Conservation (phyloP, 352 stramenopile species). For the Bremia lactucae region DNA sequence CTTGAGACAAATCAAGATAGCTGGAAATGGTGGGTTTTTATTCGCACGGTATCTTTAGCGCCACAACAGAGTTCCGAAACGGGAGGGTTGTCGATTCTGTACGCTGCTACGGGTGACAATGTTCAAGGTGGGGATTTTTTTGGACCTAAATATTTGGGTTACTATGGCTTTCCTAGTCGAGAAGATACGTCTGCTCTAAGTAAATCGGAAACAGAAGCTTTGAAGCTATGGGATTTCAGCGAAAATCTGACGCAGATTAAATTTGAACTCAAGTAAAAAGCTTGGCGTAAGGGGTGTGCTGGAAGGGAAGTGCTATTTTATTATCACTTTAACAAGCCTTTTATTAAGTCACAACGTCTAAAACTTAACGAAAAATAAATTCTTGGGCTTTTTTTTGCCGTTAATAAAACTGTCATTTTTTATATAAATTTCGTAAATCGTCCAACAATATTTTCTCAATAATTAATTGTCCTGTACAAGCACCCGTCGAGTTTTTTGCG, state of each 20-base stretch:
- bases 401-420: no score
- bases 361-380: no score
- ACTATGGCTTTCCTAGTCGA: slow-evolving; percentile 18
- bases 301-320: no score
- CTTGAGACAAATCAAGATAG: slow-evolving; percentile 10
- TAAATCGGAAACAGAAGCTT: slow-evolving; percentile 14
- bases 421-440: no score
- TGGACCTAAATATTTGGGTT: slow-evolving; percentile 18
- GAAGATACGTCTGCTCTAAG: slow-evolving; percentile 18
- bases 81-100: slow-evolving; percentile 32
- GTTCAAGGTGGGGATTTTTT: slow-evolving; percentile 29
- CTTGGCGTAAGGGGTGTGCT: no score
- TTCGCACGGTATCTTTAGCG: neutral
- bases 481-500: slow-evolving; percentile 28
- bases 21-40: slow-evolving; percentile 11
- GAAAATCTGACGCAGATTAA: slow-evolving; percentile 24
- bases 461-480: no score
- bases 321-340: no score
- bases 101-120: slow-evolving; percentile 17
- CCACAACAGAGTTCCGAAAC: slow-evolving; percentile 17
- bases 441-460: no score
- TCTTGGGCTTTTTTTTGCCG: no score
- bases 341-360: no score
- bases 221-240: slow-evolving; percentile 31
- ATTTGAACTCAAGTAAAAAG: slow-evolving; percentile 13